Conservation (phyloP, 2,329 filamentous ascomycete species). For the Teratosphaeria epicoccoides region DNA sequence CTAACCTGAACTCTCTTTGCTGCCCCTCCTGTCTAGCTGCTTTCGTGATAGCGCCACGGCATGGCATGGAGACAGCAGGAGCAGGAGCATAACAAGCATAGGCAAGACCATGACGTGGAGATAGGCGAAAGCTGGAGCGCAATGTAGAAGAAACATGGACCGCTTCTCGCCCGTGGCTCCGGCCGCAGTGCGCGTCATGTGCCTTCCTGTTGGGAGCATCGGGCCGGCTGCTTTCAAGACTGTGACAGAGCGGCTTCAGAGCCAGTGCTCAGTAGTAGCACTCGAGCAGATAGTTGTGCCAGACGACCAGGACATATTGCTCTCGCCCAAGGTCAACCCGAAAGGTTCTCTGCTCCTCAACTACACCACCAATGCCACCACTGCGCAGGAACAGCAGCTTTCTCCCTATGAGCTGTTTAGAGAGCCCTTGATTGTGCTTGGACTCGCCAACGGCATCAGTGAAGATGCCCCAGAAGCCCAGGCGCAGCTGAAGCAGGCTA, state of each 20-base stretch:
- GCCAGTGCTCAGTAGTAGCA: constrained; percentile 61
- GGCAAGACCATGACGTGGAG: background rate
- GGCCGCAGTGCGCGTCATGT: constrained; percentile 77
- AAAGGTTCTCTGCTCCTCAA: constrained; percentile 81
- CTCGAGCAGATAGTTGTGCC: constrained; percentile 14
- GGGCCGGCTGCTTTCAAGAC: constrained; percentile 67
- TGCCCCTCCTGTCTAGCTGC: background rate
- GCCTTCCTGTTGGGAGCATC: constrained; percentile 79
- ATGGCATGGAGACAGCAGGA: too few species aligned
- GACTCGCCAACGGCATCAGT: constrained; percentile 69
- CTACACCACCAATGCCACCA: constrained; percentile 66
- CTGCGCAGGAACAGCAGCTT: constrained; percentile 66
- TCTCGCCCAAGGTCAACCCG: constrained; percentile 81
- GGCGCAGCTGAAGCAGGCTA: constrained; percentile 20
- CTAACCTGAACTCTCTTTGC: background rate
- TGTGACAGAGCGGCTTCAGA: constrained; percentile 67
- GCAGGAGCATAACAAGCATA: background rate
- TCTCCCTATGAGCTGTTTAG: constrained; percentile 86
- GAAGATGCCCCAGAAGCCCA: constrained; percentile 39
- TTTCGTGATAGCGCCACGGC: background rate
- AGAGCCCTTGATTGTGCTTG: constrained; percentile 73
- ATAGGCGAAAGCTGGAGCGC: background rate
- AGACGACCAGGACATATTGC: constrained; percentile 9
- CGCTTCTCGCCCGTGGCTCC: constrained; percentile 83
- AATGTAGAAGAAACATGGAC: constrained; percentile 40